A percentile compares a stretch with the other conserved stretches of the same genome.
Conservation (phyloP, 768 basidiomycete genomes). For the Tylopilus felleus region DNA sequence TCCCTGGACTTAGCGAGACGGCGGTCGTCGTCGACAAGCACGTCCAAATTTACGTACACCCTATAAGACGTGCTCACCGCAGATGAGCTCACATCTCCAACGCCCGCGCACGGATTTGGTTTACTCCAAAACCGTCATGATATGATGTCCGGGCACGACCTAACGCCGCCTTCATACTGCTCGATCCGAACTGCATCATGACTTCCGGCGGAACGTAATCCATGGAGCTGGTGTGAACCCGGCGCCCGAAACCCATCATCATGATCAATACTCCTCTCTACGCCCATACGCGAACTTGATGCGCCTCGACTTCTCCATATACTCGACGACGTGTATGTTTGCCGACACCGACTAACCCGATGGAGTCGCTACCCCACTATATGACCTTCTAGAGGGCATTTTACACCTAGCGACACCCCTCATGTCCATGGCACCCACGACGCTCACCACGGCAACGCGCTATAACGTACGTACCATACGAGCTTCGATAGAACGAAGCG, state of each 20-base stretch:
- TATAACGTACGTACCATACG: conserved; percentile 2
- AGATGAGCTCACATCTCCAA: conserved; percentile 8
- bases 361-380: not conserved
- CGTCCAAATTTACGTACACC: conserved; percentile 5
- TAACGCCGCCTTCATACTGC: conserved; percentile 10
- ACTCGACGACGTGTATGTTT: not conserved
- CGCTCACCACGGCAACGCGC: conserved; percentile 12
- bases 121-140: too few species aligned
- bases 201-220: conserved; percentile 13
- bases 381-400: not conserved
- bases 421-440: not conserved
- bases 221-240: conserved; percentile 1
- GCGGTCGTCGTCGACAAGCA: not conserved
- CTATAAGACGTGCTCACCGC: not conserved
- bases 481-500: not conserved
- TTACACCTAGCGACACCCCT: not conserved
- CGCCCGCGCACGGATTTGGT: not conserved
- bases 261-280: conserved; percentile 1
- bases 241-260: not conserved
- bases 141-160: not conserved
- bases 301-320: not conserved
- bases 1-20: not conserved
- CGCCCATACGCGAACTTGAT: conserved; percentile 1
- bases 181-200: not conserved
- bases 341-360: conserved; percentile 3